phyloP scores from a whole-genome alignment of 805 yeast genomes.

The Wickerhamiella slavikovae region DNA sequence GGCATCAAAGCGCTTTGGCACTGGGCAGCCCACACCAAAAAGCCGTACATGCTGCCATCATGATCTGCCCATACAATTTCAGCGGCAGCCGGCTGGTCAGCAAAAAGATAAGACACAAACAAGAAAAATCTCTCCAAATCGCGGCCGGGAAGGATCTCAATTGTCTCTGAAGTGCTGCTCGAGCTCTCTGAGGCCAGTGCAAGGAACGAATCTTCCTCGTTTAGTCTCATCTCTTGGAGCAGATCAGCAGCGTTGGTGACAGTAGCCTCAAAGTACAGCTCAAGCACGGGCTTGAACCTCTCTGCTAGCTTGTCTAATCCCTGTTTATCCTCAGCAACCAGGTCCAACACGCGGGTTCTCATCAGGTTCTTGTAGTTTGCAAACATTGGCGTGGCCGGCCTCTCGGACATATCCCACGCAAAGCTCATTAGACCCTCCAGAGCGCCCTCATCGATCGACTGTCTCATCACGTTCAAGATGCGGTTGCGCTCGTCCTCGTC shows the following conservation, averaged over 20 bases:
- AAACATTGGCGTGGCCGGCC: conserved; percentile 6
- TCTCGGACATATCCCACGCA: conserved; percentile 15
- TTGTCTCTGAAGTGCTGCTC: not conserved
- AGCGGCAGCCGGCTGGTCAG: conserved; percentile 37
- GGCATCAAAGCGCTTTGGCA: conserved; percentile 55
- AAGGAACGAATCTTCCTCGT: conserved; percentile 20
- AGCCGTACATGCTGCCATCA: conserved; percentile 51
- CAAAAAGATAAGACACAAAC: conserved; percentile 48
- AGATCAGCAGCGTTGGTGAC: conserved; percentile 20
- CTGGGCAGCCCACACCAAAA: conserved; percentile 72
- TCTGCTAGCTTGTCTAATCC: conserved; percentile 4
- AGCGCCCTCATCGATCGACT: conserved; percentile 19
- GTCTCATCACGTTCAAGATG: conserved; percentile 11
- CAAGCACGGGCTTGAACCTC: conserved; percentile 9
- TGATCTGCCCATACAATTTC: conserved; percentile 45
- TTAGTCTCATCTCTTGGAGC: conserved; percentile 19
- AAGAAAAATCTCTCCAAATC: conserved; percentile 78
- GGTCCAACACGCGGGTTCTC: conserved; percentile 14
- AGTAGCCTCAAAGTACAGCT: conserved; percentile 13
- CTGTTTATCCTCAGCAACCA: conserved; percentile 5
- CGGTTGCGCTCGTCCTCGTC: conserved; percentile 9
- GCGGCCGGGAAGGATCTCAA: conserved; percentile 28
- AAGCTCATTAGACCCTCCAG: conserved; percentile 20
- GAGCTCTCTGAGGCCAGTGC: conserved; percentile 10
- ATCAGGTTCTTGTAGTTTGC: conserved; percentile 12